These are phyloP conservation scores for Fusarium sp. DNA, from an alignment of 2,329 filamentous ascomycete species.

Conservation along the genomic window DNA sequence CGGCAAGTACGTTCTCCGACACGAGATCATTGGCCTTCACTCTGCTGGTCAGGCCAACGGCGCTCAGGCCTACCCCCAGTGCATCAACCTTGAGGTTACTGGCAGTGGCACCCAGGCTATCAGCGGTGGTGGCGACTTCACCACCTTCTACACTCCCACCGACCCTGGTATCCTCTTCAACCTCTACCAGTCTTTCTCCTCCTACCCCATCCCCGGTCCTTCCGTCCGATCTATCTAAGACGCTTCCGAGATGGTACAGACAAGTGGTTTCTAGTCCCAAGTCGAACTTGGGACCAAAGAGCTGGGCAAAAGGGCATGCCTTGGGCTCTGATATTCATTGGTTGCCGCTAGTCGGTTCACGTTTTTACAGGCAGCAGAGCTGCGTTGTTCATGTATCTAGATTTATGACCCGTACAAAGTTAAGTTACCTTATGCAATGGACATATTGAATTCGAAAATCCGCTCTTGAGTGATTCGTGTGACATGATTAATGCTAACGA, in stretches of 20 bases:
- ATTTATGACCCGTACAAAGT: conserved; percentile 26
- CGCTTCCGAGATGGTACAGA: neutral
- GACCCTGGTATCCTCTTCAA: conserved; percentile 55
- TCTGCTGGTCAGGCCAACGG: conserved; percentile 55
- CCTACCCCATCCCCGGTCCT: conserved; percentile 52
- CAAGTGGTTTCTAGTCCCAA: conserved; percentile 9
- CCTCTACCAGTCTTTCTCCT: conserved; percentile 48
- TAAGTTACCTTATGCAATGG: conserved; percentile 3
- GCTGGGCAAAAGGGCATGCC: conserved; percentile 8
- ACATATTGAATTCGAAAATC: neutral
- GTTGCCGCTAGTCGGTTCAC: conserved; percentile 29
- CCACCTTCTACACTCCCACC: conserved; percentile 51
- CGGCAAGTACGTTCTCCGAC: conserved; percentile 67
- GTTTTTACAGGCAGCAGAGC: conserved; percentile 26
- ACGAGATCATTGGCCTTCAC: conserved; percentile 69
- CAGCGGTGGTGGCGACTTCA: conserved; percentile 49
- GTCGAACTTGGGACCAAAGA: conserved; percentile 5
- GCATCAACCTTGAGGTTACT: conserved; percentile 62
- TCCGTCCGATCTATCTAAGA: conserved; percentile 27
- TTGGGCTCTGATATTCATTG: conserved; percentile 13
- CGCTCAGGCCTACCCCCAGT: conserved; percentile 67
- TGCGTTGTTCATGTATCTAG: conserved; percentile 32
- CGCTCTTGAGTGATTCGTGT: neutral
- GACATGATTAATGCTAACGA: neutral
- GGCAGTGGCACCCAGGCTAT: conserved; percentile 52